Percentiles rank a stretch among this genome's conserved stretches.
These are phyloP conservation scores for Botryotinia calthae DNA, from an alignment of 2,329 filamentous ascomycete species.

Conservation along the genomic window DNA sequence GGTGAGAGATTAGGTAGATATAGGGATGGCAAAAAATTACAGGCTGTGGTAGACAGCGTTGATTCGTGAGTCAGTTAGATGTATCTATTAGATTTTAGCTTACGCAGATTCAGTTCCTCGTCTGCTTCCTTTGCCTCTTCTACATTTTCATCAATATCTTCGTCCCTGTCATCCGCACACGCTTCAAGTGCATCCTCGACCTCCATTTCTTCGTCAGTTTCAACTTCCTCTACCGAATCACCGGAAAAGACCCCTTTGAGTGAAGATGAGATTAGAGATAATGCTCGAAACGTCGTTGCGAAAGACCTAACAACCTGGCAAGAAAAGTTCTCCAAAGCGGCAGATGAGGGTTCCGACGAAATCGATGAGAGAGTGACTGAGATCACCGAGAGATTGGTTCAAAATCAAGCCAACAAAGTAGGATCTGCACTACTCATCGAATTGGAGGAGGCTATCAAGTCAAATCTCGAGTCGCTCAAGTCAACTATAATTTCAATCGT, in stretches of 20 bases:
- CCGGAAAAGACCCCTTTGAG: constrained; percentile 36
- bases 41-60: constrained; percentile 55
- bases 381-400: constrained; percentile 68
- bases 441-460: constrained; percentile 64
- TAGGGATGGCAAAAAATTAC: constrained; percentile 58
- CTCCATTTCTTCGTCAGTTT: constrained; percentile 23
- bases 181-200: constrained; percentile 25
- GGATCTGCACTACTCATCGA: constrained; percentile 66
- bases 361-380: constrained; percentile 61
- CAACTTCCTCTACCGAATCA: constrained; percentile 32
- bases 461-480: constrained; percentile 65
- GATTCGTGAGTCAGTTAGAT: constrained; percentile 43
- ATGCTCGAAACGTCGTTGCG: constrained; percentile 64
- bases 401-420: constrained; percentile 61
- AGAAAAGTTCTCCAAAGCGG: constrained; percentile 79
- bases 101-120: constrained; percentile 30
- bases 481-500: constrained; percentile 63
- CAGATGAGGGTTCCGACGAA: constrained; percentile 76
- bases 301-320: constrained; percentile 84
- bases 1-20: constrained; percentile 82
- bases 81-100: constrained; percentile 22
- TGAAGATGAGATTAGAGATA: constrained; percentile 55
- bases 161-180: constrained; percentile 31
- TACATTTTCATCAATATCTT: constrained; percentile 32
- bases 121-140: constrained; percentile 36